Percentiles rank a stretch among this genome's conserved stretches.
These are phyloP conservation scores for Phlegmacium glaucopus DNA, from an alignment of 768 basidiomycete species.

Conservation along the genomic window DNA sequence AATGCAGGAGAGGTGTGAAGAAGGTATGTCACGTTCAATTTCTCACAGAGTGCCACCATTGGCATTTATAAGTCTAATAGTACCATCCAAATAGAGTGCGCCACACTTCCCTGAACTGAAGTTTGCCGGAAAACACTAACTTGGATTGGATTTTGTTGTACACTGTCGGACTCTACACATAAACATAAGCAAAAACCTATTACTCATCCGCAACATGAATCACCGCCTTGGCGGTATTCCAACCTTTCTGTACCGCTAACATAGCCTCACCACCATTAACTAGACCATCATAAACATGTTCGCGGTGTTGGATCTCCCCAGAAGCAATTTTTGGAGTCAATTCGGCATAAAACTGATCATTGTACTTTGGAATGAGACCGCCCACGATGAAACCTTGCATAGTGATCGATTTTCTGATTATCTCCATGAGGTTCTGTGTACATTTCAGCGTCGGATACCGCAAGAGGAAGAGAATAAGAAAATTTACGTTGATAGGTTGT, in stretches of 20 bases:
- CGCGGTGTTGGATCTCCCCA: constrained; percentile 42
- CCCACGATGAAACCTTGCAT: constrained; percentile 33
- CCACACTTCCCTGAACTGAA: too few relatives aligned
- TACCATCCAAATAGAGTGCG: too few relatives aligned
- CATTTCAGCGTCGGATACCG: neutral
- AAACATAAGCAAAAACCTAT: neutral
- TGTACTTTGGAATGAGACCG: constrained; percentile 28
- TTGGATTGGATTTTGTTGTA: too few relatives aligned
- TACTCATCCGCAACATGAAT: constrained; percentile 26
- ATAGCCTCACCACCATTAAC: constrained; percentile 31
- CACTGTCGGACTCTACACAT: too few relatives aligned
- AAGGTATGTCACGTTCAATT: too few relatives aligned
- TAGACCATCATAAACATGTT: constrained; percentile 41
- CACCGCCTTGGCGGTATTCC: constrained; percentile 27
- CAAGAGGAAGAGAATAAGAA: neutral
- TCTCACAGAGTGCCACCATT: too few relatives aligned
- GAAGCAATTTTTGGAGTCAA: constrained; percentile 36
- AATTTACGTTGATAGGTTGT: constrained; percentile 23
- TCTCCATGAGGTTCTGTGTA: constrained; percentile 31
- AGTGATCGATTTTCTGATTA: constrained; percentile 38
- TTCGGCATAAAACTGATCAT: constrained; percentile 35
- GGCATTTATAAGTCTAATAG: too few relatives aligned
- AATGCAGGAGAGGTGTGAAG: too few relatives aligned
- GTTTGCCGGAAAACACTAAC: too few relatives aligned
- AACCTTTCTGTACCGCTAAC: constrained; percentile 26